Conservation (phyloP, 2,329 filamentous ascomycete species). For the Bimuria novae-zelandiae region DNA sequence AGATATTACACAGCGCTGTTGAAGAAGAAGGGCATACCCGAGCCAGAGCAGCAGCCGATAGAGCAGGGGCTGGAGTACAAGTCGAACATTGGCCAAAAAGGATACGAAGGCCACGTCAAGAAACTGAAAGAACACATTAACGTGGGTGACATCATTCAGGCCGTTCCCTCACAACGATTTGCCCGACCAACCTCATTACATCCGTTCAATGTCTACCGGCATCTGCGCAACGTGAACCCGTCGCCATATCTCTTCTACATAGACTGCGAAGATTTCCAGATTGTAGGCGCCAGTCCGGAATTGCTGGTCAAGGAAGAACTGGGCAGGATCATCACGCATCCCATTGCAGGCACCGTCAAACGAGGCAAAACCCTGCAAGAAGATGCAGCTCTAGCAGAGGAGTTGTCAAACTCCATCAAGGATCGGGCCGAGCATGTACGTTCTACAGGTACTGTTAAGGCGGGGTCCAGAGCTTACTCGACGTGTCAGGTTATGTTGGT, state of each 20-base stretch:
- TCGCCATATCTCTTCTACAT: slow-evolving; percentile 98
- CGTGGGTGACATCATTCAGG: slow-evolving; percentile 94
- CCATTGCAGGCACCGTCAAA: slow-evolving; percentile 94
- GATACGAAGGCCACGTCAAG: slow-evolving; percentile 90
- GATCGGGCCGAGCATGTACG: slow-evolving; percentile 61
- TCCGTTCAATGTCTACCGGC: slow-evolving; percentile 97
- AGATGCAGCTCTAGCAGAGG: slow-evolving; percentile 77
- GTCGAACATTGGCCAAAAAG: slow-evolving; percentile 86
- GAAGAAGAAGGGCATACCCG: slow-evolving; percentile 72
- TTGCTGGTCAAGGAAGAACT: slow-evolving; percentile 88
- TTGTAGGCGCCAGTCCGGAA: slow-evolving; percentile 93
- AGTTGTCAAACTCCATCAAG: slow-evolving; percentile 80
- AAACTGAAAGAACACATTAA: slow-evolving; percentile 88
- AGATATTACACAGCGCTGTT: slow-evolving; percentile 72
- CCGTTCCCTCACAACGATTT: slow-evolving; percentile 92
- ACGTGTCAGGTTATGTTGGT: slow-evolving; percentile 87
- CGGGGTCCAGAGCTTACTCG: slow-evolving; percentile 63
- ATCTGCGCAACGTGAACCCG: slow-evolving; percentile 95
- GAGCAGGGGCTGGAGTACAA: slow-evolving; percentile 75
- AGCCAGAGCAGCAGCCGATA: slow-evolving; percentile 78
- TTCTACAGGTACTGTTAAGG: slow-evolving; percentile 14
- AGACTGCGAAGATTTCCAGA: slow-evolving; percentile 88
- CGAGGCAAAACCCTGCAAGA: slow-evolving; percentile 80
- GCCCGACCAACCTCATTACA: slow-evolving; percentile 87
- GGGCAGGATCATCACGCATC: slow-evolving; percentile 90